Conservation (phyloP, 805 yeast species). For the Vanderwaltozyma tropicalis region DNA sequence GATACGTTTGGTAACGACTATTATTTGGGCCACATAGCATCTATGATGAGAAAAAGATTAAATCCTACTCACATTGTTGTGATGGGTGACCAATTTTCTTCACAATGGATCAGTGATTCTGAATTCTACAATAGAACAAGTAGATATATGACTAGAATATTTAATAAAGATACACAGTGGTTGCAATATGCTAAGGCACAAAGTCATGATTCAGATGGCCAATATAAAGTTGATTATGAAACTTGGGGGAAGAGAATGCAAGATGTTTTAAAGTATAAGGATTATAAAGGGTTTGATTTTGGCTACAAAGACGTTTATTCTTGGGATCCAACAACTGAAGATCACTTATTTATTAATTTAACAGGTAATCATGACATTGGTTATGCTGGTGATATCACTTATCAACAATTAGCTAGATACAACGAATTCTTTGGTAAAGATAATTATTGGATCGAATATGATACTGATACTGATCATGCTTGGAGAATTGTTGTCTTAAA, state of each 20-base stretch:
- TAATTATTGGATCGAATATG: conserved; percentile 70
- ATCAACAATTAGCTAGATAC: conserved; percentile 81
- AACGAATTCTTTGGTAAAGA: conserved; percentile 68
- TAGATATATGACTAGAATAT: conserved; percentile 62
- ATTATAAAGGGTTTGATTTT: conserved; percentile 28
- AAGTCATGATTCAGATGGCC: conserved; percentile 19
- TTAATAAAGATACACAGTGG: conserved; percentile 57
- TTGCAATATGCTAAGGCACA: conserved; percentile 29
- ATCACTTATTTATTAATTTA: conserved; percentile 67
- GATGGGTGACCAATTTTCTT: conserved; percentile 85
- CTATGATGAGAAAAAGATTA: conserved; percentile 50
- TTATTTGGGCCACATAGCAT: conserved; percentile 76
- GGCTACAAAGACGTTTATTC: conserved; percentile 55
- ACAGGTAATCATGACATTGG: conserved; percentile 97
- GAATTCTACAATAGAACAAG: conserved; percentile 76
- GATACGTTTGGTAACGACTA: conserved; percentile 88
- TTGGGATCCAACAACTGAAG: conserved; percentile 44
- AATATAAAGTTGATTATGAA: conserved; percentile 21
- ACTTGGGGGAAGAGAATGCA: conserved; percentile 20
- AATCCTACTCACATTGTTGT: conserved; percentile 76
- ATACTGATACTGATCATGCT: conserved; percentile 50
- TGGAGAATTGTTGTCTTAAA: conserved; percentile 84
- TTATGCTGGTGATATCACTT: conserved; percentile 87
- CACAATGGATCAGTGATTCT: conserved; percentile 90
- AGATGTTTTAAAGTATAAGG: conserved; percentile 5